These are phyloP conservation scores for Lodderomyces metapsilosis DNA, from an alignment of 1,139 yeast genomes.

Conservation along the genomic window DNA sequence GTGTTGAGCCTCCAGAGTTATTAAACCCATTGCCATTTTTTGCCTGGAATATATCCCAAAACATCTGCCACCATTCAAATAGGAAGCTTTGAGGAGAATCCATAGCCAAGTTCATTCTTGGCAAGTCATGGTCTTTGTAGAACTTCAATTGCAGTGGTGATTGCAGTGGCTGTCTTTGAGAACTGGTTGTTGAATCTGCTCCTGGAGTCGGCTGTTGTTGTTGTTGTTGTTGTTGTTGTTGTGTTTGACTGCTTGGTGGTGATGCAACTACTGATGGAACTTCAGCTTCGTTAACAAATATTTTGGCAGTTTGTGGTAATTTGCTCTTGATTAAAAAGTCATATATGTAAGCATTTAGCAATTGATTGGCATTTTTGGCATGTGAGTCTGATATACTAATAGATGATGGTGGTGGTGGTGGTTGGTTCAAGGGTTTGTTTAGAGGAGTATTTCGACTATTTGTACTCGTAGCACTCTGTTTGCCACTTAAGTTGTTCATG, in stretches of 20 bases:
- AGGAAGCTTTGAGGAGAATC: slow-evolving; percentile 87
- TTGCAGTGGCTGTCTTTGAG: slow-evolving; percentile 11
- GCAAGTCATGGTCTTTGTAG: slow-evolving; percentile 39
- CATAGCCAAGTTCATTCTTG: slow-evolving; percentile 53
- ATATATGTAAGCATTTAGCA: slow-evolving; percentile 80
- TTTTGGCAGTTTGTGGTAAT: slow-evolving; percentile 67
- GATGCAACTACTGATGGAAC: slow-evolving; percentile 29
- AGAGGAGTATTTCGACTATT: slow-evolving; percentile 4
- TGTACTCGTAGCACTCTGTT: neutral
- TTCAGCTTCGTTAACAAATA: slow-evolving; percentile 74
- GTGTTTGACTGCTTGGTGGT: neutral
- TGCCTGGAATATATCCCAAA: slow-evolving; percentile 92
- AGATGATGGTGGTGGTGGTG: slow-evolving; percentile 13
- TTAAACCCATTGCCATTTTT: slow-evolving; percentile 39
- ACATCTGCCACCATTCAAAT: slow-evolving; percentile 95
- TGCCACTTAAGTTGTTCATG: slow-evolving; percentile 1
- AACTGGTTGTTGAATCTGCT: neutral
- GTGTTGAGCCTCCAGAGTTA: neutral
- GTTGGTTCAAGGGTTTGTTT: slow-evolving; percentile 5
- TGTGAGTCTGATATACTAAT: slow-evolving; percentile 44
- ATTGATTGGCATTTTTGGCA: slow-evolving; percentile 60
- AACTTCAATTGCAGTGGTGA: slow-evolving; percentile 13
- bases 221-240: slow-evolving; percentile 10
- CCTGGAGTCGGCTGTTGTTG: neutral
- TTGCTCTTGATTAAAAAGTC: slow-evolving; percentile 81